Percentiles rank a stretch among this genome's conserved stretches.
Conservation (phyloP, 2,329 filamentous ascomycete species). For the Talaromyces sp. region DNA sequence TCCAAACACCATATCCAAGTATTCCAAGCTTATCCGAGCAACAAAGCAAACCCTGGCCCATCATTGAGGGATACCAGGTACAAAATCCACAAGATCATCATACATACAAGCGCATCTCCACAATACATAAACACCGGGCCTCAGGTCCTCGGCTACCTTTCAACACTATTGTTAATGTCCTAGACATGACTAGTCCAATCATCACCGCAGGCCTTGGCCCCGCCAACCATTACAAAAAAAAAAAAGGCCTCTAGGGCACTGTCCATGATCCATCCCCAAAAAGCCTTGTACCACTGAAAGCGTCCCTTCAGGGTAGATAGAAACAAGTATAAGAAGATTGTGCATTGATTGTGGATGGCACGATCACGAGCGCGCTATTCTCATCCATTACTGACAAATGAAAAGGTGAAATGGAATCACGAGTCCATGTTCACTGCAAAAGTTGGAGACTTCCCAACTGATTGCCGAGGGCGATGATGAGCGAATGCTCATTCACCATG, state of each 20-base stretch:
- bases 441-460: neutral
- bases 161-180: neutral
- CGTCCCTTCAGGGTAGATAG: constrained; percentile 12
- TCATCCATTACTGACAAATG: constrained; percentile 5
- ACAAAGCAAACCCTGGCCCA: neutral
- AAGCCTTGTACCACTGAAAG: constrained; percentile 12
- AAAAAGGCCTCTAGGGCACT: constrained; percentile 6
- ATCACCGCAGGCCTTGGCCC: neutral
- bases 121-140: constrained; percentile 12
- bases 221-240: neutral
- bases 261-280: constrained; percentile 13
- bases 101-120: neutral
- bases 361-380: constrained; percentile 14
- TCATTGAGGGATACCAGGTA: neutral
- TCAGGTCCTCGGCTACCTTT: constrained; percentile 17
- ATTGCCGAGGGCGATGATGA: constrained; percentile 11
- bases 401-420: constrained; percentile 12
- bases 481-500: constrained; percentile 1
- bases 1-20: neutral
- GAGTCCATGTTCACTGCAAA: constrained; percentile 9
- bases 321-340: neutral
- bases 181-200: neutral
- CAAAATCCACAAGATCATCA: neutral
- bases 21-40: neutral
- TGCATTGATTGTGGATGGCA: constrained; percentile 5